Base-by-base conservation (phyloP, 306 rosid species). In the Glycine latifolia region DNA sequence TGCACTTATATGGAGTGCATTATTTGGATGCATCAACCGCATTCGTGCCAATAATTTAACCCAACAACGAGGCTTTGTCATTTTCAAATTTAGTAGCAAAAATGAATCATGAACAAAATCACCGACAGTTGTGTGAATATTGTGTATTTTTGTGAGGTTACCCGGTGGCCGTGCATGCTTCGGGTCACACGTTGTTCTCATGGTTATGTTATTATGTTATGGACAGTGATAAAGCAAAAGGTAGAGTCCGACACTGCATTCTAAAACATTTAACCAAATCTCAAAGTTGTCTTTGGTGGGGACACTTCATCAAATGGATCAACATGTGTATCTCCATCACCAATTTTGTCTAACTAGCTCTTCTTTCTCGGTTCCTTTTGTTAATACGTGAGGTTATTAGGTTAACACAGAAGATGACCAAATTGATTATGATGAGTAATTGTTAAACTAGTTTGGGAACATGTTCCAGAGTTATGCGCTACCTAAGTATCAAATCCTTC, bases 231-330 rank as follows among this genome's bases (percentile, higher is more conserved):
- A 67, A 81, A 15, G 37, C 39, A 33, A 76, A 61, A 71, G 66
- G 53, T 49, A 37, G 77, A 4, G 63, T 63, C 83, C 66, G 79
- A 49, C 84, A 68, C 43, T 15, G 43, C 70, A 52, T 83, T 70
- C 73, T 69, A 11, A 71, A 68, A 85, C 62, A 84, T 69, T 81
- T 41, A 52, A 68, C 88, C 82, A 83, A 81, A 87, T 73, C 80
- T 80, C 53, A 7, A 41, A 65, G 76, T 8, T 16, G 76, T 71
- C 78, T 58, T 2, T 75, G 53, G 76, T 83, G 73, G 88, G 86
- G 87, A 75, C 90, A 81, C 44, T 49, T 48, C 60, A 60, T 35
- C 56, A 55, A 81, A 41, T 33, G 26, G 9, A 39, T 54, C 48
- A 13, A 53, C 70, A 67, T 15, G 68, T 75, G 79, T 67, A 52